Base-by-base conservation (phyloP, 768 basidiomycete genomes). In the Podaxis sp. region DNA sequence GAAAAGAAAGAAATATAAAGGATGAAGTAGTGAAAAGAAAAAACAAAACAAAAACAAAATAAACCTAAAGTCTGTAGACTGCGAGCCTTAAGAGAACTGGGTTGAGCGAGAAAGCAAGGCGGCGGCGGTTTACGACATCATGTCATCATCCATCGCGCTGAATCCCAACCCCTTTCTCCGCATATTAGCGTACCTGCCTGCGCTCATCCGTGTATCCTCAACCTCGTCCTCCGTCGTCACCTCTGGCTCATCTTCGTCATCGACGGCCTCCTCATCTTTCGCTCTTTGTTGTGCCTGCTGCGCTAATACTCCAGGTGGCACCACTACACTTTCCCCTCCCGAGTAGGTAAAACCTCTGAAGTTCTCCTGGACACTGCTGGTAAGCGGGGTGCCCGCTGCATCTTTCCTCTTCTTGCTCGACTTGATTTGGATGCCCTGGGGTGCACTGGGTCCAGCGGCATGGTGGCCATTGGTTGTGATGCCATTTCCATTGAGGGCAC, bases 261-360 rank as follows among this genome's bases (percentile, higher is more conserved):
- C 84, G 28, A 84, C 78, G 57, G 76, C 76, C 38, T 72, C 69
- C 66, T 91, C 89, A 59, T 87, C 85, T 63, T 87, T 85, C 28
- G 76, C 78, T 36, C 5, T 40, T 56, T 63, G 36, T 55, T 46
- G 38, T 44, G 42, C 46, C 28, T 59, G 42, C n/a, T 59, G 51
- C 22, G 55, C 52, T 42, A 65, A 49, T 6, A 62, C 57, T 28
- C 64, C 61, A 55, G 44, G 57, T 28, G 79, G 75, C 11, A 76
- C 79, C 4, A 80, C 72, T 33, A 90, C 74, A 61, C 86, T 87
- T 77, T 90, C 89, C 26, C 87, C 88, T 55, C 90, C 90, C 30
- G 86, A 87, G 71, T 89, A 93, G 7, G 92, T 96, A 81, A 99
- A 99, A 19, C 96, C 96, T 52, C 90, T 84, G 75, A 99, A 99